Evolutionary conservation across 768 basidiomycete genomes (phyloP).

Genomic region (Filobasidium floriforme): DNA sequence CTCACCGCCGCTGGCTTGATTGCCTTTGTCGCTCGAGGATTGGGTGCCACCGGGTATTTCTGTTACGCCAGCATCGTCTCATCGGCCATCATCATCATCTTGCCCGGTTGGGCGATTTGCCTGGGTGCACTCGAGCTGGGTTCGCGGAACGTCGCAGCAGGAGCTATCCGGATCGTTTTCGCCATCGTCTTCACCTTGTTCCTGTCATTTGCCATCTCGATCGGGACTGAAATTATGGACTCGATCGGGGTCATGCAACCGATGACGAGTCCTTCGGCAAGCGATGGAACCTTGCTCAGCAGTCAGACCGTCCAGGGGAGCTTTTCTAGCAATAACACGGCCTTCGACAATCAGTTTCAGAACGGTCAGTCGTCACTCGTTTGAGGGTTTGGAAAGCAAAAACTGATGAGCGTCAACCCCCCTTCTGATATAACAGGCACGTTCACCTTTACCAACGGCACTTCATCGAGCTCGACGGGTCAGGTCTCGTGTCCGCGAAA

Average conservation of each 20-base stretch:
- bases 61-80: constrained; percentile 40
- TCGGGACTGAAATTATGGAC: constrained; percentile 41
- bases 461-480: constrained; percentile 20
- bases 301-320: constrained; percentile 27
- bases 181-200: constrained; percentile 44
- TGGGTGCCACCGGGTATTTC: constrained; percentile 21
- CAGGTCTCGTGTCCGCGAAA: constrained; percentile 32
- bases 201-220: constrained; percentile 40
- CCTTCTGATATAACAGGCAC: constrained; percentile 26
- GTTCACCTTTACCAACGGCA: constrained; percentile 41
- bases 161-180: constrained; percentile 40
- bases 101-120: constrained; percentile 42
- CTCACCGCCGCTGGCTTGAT: constrained; percentile 35
- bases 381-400: neutral
- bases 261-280: constrained; percentile 8
- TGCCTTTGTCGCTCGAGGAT: constrained; percentile 27
- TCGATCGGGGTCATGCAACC: constrained; percentile 31
- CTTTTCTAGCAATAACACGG: constrained; percentile 30
- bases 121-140: constrained; percentile 41
- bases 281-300: constrained; percentile 8
- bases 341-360: constrained; percentile 30
- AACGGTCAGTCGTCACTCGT: constrained; percentile 26
- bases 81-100: constrained; percentile 31
- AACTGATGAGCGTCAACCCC: neutral
- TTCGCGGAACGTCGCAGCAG: constrained; percentile 39